Evolutionary conservation across 2,329 filamentous ascomycete species (phyloP).

Genomic region (Escovopsis sp.): DNA sequence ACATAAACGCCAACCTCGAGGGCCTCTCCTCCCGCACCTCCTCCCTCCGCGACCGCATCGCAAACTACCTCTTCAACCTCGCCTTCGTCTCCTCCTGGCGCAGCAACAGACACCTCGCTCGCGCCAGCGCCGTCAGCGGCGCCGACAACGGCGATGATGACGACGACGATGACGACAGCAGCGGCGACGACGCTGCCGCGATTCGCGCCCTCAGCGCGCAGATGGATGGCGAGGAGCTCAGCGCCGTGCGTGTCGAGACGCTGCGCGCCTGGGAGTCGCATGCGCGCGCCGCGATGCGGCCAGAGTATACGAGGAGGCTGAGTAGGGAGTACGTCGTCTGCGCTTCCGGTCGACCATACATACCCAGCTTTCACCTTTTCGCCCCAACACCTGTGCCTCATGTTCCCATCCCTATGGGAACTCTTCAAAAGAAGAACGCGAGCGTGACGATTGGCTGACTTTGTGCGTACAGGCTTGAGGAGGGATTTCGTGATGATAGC

Average conservation of each 20-base stretch:
- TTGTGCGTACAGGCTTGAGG: conserved; percentile 36
- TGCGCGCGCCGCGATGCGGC: conserved; percentile 16
- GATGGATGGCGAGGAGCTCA: conserved; percentile 54
- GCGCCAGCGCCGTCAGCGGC: conserved; percentile 15
- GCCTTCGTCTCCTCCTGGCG: conserved; percentile 34
- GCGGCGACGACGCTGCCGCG: conserved; percentile 18
- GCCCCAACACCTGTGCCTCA: not conserved
- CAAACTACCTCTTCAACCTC: conserved; percentile 15
- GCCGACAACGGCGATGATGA: conserved; percentile 38
- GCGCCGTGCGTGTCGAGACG: conserved; percentile 39
- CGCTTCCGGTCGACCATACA: no score
- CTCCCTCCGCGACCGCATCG: conserved; percentile 36
- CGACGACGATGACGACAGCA: conserved; percentile 10
- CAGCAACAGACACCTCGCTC: conserved; percentile 25
- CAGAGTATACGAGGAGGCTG: conserved; percentile 44
- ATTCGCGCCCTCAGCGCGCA: conserved; percentile 34
- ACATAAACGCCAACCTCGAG: conserved; percentile 17
- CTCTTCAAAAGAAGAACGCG: not conserved
- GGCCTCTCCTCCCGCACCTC: conserved; percentile 43
- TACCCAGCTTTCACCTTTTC: not conserved
- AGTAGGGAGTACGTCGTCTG: conserved; percentile 51
- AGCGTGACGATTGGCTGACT: no score
- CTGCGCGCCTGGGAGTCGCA: conserved; percentile 25
- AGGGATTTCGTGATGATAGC: conserved; percentile 32
- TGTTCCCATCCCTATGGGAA: not conserved